These are phyloP conservation scores for Didymella exigua DNA, from an alignment of 2,329 filamentous ascomycete species.

Conservation along the genomic window DNA sequence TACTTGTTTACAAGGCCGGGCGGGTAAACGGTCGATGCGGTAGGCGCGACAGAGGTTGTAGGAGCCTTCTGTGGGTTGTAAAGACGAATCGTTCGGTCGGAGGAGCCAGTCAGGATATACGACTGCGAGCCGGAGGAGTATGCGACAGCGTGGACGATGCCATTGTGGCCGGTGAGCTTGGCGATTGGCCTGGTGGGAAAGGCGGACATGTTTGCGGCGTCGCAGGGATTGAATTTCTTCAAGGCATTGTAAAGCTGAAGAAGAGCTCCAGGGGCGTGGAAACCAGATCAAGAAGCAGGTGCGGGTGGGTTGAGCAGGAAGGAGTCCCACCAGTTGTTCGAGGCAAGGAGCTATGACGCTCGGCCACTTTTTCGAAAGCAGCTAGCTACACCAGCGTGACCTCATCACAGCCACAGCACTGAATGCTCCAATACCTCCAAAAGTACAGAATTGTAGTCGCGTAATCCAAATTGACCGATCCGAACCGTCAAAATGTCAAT, in stretches of 20 bases:
- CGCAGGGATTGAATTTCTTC: slow-evolving; percentile 10
- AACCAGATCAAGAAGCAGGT: background rate
- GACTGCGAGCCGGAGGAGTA: slow-evolving; percentile 57
- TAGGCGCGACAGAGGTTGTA: slow-evolving; percentile 42
- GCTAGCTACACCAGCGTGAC: slow-evolving; percentile 15
- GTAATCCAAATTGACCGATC: background rate
- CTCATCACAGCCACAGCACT: background rate
- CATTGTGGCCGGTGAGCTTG: slow-evolving; percentile 50
- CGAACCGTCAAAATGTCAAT: slow-evolving; percentile 39
- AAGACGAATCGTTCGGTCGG: slow-evolving; percentile 83
- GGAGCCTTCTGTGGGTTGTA: slow-evolving; percentile 73
- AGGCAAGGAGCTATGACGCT: slow-evolving; percentile 27
- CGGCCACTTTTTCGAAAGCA: slow-evolving; percentile 29
- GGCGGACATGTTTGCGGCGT: slow-evolving; percentile 37
- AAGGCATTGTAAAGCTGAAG: slow-evolving; percentile 27
- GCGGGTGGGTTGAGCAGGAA: slow-evolving; percentile 6
- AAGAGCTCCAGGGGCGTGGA: background rate
- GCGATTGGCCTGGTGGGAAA: slow-evolving; percentile 51
- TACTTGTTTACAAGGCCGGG: slow-evolving; percentile 80
- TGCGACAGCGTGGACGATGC: slow-evolving; percentile 57
- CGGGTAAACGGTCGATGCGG: slow-evolving; percentile 31
- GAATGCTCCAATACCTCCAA: background rate
- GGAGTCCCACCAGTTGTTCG: slow-evolving; percentile 9
- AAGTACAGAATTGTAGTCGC: background rate
- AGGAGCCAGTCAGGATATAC: slow-evolving; percentile 78